Evolutionary conservation across 495 filamentous ascomycete genomes (phyloP).

Genomic region (Hypoxylon subgilvum): DNA sequence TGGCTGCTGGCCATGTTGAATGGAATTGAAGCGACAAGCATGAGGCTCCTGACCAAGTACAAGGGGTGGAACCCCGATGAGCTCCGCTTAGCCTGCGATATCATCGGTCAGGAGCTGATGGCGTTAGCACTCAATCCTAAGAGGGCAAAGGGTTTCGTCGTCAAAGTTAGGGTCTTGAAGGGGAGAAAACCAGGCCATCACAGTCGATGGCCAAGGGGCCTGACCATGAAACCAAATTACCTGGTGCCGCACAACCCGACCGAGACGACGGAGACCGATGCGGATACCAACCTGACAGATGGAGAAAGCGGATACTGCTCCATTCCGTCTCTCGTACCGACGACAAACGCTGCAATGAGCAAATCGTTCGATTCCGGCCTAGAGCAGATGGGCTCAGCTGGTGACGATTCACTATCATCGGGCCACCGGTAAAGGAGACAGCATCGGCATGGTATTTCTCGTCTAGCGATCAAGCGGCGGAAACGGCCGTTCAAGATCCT

Average conservation of each 20-base stretch:
- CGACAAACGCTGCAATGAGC: constrained; percentile 7
- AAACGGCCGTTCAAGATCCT: no score
- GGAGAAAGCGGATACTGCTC: constrained; percentile 28
- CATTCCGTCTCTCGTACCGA: constrained; percentile 10
- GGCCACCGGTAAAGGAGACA: neutral
- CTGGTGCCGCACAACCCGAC: constrained; percentile 8
- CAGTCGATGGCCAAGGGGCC: constrained; percentile 24
- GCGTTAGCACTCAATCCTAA: constrained; percentile 50
- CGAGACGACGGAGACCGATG: constrained; percentile 22
- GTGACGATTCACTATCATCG: neutral
- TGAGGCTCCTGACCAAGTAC: constrained; percentile 66
- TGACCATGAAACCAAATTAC: constrained; percentile 38
- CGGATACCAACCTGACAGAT: constrained; percentile 20
- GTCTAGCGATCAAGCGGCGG: no score
- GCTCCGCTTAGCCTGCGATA: constrained; percentile 61
- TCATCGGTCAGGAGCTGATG: constrained; percentile 60
- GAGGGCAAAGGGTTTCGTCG: constrained; percentile 49
- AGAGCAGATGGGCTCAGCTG: neutral
- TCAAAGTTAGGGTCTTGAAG: constrained; percentile 60
- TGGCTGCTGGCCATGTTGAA: constrained; percentile 69
- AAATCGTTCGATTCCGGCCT: constrained; percentile 5
- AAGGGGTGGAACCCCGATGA: constrained; percentile 62
- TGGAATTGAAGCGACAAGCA: constrained; percentile 65
- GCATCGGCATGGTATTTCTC: no score
- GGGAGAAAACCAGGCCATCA: constrained; percentile 59